phyloP scores from a whole-genome alignment of 108 stramenopile genomes.

The Mediolabrus comicus region DNA sequence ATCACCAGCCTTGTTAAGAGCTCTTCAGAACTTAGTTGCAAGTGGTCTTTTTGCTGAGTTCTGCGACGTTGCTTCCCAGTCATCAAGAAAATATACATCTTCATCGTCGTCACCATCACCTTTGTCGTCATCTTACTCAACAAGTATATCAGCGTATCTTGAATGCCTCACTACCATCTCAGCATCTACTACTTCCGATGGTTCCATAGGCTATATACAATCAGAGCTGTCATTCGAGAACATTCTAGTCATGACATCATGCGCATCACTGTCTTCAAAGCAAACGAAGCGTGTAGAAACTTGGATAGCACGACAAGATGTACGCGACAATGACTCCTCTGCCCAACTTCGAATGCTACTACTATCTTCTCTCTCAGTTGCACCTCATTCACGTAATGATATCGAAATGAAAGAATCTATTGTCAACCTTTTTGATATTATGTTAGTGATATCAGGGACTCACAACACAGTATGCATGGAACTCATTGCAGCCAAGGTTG shows the following conservation, averaged over 20 bases:
- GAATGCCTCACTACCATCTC: conserved; percentile 19
- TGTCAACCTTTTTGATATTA: conserved; percentile 23
- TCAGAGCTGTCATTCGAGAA: conserved; percentile 7
- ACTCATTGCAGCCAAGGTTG: conserved; percentile 20
- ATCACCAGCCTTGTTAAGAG: conserved; percentile 50
- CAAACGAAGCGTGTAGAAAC: conserved; percentile 22
- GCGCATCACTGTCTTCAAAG: conserved; percentile 13
- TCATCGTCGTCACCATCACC: not conserved
- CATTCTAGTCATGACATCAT: conserved; percentile 20
- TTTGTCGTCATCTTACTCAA: conserved; percentile 1
- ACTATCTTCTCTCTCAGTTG: conserved; percentile 19
- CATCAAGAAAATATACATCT: not conserved
- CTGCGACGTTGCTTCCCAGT: conserved; percentile 23
- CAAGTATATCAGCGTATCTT: conserved; percentile 21
- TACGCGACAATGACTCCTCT: not conserved
- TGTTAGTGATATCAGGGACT: conserved; percentile 28
- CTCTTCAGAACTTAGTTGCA: conserved; percentile 43
- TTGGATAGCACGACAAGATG: conserved; percentile 16
- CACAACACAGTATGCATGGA: conserved; percentile 30
- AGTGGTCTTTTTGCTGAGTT: conserved; percentile 46
- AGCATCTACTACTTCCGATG: not conserved
- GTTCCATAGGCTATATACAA: conserved; percentile 5
- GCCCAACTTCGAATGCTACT: conserved; percentile 4
- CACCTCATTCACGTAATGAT: conserved; percentile 10
- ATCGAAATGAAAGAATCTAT: conserved; percentile 31